A percentile compares a stretch with the other conserved stretches of the same genome.
Evolutionary conservation across 202 grass and related monocot genomes (phyloP).

Genomic region (Zizania palustris): DNA sequence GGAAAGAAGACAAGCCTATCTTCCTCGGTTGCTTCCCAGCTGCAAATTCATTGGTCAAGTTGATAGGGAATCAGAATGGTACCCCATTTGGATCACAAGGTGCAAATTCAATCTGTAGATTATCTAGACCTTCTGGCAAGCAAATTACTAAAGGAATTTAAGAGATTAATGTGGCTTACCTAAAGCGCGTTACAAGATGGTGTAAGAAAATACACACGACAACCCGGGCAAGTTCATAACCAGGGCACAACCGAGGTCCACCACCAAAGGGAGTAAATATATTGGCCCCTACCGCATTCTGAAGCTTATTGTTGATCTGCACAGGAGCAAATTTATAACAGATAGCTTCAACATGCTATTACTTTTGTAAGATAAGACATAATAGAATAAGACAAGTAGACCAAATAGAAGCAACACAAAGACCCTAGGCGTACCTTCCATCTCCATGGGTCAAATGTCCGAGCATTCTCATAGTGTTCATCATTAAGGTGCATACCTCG

Average conservation of each 20-base stretch:
- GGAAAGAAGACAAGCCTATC: conserved; percentile 95
- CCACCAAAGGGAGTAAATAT: conserved; percentile 95
- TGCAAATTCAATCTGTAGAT: neutral
- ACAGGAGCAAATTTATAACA: too few species aligned
- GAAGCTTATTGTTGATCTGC: conserved; percentile 65
- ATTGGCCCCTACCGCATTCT: conserved; percentile 55
- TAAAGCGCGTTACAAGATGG: conserved; percentile 79
- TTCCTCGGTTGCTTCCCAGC: conserved; percentile 91
- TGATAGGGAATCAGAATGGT: conserved; percentile 15
- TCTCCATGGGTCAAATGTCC: conserved; percentile 91
- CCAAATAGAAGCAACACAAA: neutral
- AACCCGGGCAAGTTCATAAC: conserved; percentile 91
- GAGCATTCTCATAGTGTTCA: conserved; percentile 78
- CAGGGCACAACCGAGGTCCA: conserved; percentile 87
- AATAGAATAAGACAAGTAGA: neutral
- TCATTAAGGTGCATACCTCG: conserved; percentile 82
- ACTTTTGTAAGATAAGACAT: neutral
- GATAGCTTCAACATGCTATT: neutral
- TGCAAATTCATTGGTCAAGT: conserved; percentile 48
- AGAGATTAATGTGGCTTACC: conserved; percentile 45
- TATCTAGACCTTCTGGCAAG: conserved; percentile 12
- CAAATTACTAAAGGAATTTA: conserved; percentile 12
- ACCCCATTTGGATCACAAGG: neutral
- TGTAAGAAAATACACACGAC: conserved; percentile 92
- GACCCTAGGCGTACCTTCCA: conserved; percentile 54